Base-by-base conservation (phyloP, 257 asterid genomes). In the Knoxia roxburghii region DNA sequence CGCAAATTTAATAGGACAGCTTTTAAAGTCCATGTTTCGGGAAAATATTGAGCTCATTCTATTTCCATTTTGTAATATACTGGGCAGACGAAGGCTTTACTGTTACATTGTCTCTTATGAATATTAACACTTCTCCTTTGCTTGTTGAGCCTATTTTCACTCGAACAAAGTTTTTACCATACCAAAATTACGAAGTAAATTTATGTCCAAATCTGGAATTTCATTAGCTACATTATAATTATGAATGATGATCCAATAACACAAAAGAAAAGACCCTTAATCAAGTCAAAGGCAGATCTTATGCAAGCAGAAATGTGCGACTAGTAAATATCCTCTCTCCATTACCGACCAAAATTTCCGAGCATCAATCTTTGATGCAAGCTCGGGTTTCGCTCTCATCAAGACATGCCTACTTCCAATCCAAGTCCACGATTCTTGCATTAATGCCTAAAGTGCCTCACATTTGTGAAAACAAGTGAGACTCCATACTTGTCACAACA, bases 371-470 rank as follows among this genome's bases (percentile, higher is more conserved):
- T 23, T 40, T 35, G 29, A 24, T 6, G 21, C 10, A 66, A 32
- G 46, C 69, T 61, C 6, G 29, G 57, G 48, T 5, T 8, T 39
- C 20, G 18, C n/a, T n/a, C 35, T 1, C 12, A 32, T 32, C 48
- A 30, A 49, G 49, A 27, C 23, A 12, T n/a, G 7, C 15, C 27
- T 59, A 32, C 61, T 40, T 32, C 60, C 26, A 26, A n/a, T n/a
- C n/a, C n/a, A n/a, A n/a, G n/a, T n/a, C n/a, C n/a, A n/a, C n/a
- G n/a, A 27, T 59, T 48, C 61, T 40, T 32, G 46, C 26, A 26
- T 85, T 77, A 92, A 79, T 92, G 98, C 90, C 87, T 87, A 41
- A 92, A 92, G 86, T 92, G 97, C 89, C 98, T 89, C 57, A 89
- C 87, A 66, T 85, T 75, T 71, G 97, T 89, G 73, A 92, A 86